These are phyloP conservation scores for Hanseniaspora gamundiae DNA, from an alignment of 1,139 yeast species.

Conservation along the genomic window DNA sequence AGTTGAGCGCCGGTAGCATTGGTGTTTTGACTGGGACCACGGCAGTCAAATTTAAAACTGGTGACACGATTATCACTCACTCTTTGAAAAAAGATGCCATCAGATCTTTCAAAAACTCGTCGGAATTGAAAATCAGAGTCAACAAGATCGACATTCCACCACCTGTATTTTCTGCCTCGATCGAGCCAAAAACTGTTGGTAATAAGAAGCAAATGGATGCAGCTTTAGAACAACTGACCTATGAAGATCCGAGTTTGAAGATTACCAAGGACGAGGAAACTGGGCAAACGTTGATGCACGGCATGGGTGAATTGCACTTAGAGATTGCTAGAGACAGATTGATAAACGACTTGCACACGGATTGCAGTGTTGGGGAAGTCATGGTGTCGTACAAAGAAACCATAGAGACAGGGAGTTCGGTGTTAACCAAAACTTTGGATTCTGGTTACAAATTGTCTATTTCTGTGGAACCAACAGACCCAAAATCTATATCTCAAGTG, in stretches of 20 bases:
- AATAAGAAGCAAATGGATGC: conserved; percentile 58
- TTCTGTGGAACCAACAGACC: conserved; percentile 38
- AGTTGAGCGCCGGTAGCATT: conserved; percentile 64
- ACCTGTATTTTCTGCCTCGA: conserved; percentile 77
- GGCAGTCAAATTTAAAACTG: conserved; percentile 58
- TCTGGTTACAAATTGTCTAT: conserved; percentile 25
- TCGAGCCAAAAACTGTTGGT: conserved; percentile 76
- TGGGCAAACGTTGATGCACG: conserved; percentile 79
- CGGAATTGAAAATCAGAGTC: conserved; percentile 38
- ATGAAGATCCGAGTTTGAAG: conserved; percentile 77
- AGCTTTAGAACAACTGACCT: conserved; percentile 49
- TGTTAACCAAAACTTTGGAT: conserved; percentile 5
- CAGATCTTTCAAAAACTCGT: conserved; percentile 27
- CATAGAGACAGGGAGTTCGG: conserved; percentile 18
- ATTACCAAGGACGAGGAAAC: conserved; percentile 66
- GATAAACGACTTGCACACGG: conserved; percentile 68
- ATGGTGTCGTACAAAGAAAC: conserved; percentile 87
- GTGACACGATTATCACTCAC: conserved; percentile 72
- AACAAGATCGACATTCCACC: conserved; percentile 82
- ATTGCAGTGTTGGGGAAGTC: conserved; percentile 66
- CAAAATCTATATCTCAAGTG: conserved; percentile 27
- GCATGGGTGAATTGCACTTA: conserved; percentile 92
- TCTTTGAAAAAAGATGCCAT: conserved; percentile 38
- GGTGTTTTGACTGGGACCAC: conserved; percentile 51
- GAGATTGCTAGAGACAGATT: conserved; percentile 78